A percentile compares a stretch with the other conserved stretches of the same genome.
Conservation (phyloP, 805 yeast species). For the Teunomyces atbi region DNA sequence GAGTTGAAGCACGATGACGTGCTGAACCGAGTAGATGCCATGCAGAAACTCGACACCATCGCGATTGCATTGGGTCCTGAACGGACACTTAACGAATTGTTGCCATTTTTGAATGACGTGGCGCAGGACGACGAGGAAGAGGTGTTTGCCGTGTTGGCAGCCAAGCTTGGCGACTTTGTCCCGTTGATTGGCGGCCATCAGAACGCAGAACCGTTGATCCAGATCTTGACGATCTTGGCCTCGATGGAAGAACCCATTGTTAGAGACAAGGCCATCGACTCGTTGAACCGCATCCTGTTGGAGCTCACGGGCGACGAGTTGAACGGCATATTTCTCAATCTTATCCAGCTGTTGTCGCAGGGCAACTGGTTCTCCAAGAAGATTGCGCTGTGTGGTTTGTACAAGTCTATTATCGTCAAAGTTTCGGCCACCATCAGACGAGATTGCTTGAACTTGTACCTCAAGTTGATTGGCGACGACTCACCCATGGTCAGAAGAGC, state of each 20-base stretch:
- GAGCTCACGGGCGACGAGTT: constrained; percentile 65
- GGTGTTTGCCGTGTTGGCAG: constrained; percentile 90
- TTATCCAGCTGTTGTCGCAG: constrained; percentile 72
- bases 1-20: constrained; percentile 97
- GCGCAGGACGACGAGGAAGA: constrained; percentile 98
- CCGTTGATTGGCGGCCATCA: constrained; percentile 83
- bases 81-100: constrained; percentile 81
- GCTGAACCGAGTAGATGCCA: constrained; percentile 87
- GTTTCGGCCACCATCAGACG: constrained; percentile 56
- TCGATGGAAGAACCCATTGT: constrained; percentile 96
- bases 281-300: constrained; percentile 68
- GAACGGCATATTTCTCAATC: constrained; percentile 64
- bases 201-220: constrained; percentile 50
- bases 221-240: constrained; percentile 77
- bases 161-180: constrained; percentile 82
- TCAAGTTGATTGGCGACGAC: constrained; percentile 78
- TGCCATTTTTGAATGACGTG: constrained; percentile 86
- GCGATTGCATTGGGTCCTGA: constrained; percentile 94
- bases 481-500: constrained; percentile 98
- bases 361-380: constrained; percentile 95
- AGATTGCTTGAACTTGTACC: constrained; percentile 63
- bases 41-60: constrained; percentile 90
- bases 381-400: constrained; percentile 89
- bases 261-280: constrained; percentile 88
- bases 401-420: constrained; percentile 62